Evolutionary conservation across 1,139 yeast species (phyloP), one percentile per base, ranked within the genome.

Genomic region (Saccharomyces hybrid): DNA sequence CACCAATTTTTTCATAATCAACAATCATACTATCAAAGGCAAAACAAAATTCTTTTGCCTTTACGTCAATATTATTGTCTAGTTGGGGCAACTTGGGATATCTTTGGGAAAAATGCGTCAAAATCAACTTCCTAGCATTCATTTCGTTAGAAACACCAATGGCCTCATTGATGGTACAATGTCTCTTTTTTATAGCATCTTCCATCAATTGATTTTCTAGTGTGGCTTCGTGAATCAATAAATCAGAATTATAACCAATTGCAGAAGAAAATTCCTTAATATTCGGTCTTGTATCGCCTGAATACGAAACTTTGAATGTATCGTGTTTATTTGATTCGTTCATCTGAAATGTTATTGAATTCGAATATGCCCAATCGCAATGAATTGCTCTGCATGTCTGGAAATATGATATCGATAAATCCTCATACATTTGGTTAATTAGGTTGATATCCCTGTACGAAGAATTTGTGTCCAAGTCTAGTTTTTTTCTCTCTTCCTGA

Each of bases 211-310:
- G 88, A 65, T 88, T 88, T 56, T 88, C 97, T 58, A 91, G 79
- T 0, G 99, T 88, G 0, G 97, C 91, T 68, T 93, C 99, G 68
- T 93, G 99, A 51, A 93, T 84, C 57, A 93, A 75, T 53, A 95
- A 71, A 65, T 90, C 95, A 49, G 90, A 81, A n/a, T 75, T 71
- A 31, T 68, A 59, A 0, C 97, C 98, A 52, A 87, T 79, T 4
- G 75, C 77, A 2, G 75, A 67, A 0, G 83, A 77, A 59, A 86
- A 87, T 61, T 77, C 77, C 51, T 69, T 72, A 3, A 75, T 67
- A 59, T 83, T 85, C 0, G 99, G 99, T 64, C 98, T 80, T 0
- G 98, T 89, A 66, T 93, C 99, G 8, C 99, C 99, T 0, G 97
- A 89, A 68, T 88, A 95, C 0, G 97, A 85, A 1, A 91, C 76